phyloP scores from a whole-genome alignment of 116 monocot species.

The Dioscorea cayenensis region DNA sequence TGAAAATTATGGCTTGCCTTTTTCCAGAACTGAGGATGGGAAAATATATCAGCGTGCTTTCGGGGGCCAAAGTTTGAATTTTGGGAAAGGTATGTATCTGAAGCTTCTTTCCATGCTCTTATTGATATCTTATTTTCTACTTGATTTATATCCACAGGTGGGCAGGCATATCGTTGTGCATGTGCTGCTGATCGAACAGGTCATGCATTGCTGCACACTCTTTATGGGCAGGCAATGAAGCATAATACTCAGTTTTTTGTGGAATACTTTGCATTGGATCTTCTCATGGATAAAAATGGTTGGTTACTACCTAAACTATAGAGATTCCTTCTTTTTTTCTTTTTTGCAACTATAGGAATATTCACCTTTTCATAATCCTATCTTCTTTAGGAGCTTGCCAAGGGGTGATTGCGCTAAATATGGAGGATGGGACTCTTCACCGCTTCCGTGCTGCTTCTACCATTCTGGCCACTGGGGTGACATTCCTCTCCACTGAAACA shows the following conservation, averaged over 20 bases:
- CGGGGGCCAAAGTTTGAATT: conserved; percentile 96
- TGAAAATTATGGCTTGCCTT: conserved; percentile 96
- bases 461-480: conserved; percentile 93
- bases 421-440: conserved; percentile 99
- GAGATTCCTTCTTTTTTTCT: not conserved
- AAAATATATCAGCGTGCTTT: conserved; percentile 98
- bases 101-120: not conserved
- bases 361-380: not conserved
- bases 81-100: conserved; percentile 74
- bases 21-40: conserved; percentile 93
- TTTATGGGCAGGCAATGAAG: conserved; percentile 99
- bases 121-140: not conserved
- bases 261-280: conserved; percentile 93
- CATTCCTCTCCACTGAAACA: not conserved
- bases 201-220: conserved; percentile 89
- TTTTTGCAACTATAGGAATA: not conserved
- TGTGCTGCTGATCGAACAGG: conserved; percentile 99
- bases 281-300: conserved; percentile 81
- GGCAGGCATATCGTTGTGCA: conserved; percentile 97
- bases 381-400: conserved; percentile 56
- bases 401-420: conserved; percentile 93
- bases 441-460: conserved; percentile 80
- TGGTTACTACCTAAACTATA: not conserved
- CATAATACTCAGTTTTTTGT: conserved; percentile 99
- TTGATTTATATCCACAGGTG: conserved; percentile 40